These are phyloP conservation scores for Diaporthe australafricana DNA, from an alignment of 2,329 filamentous ascomycete species.

Conservation along the genomic window DNA sequence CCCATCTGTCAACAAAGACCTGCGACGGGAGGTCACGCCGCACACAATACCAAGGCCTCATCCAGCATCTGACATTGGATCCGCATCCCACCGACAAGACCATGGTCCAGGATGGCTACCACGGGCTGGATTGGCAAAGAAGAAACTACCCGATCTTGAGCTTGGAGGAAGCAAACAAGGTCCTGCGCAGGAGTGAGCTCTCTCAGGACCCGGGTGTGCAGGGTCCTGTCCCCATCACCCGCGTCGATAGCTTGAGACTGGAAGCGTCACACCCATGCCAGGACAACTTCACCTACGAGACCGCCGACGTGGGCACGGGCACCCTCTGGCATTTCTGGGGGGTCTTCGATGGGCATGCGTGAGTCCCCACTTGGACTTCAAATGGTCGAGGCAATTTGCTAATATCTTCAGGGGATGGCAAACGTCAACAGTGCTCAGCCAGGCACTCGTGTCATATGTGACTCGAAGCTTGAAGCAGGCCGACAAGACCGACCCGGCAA, in stretches of 20 bases:
- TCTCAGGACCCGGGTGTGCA: not conserved
- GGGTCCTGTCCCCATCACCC: not conserved
- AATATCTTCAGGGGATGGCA: constrained; percentile 50
- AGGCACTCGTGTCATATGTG: constrained; percentile 55
- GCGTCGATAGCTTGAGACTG: not conserved
- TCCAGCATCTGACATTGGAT: not conserved
- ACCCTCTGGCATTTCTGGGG: constrained; percentile 51
- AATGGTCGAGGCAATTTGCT: not conserved
- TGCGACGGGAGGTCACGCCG: no score
- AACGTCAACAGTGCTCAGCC: constrained; percentile 54
- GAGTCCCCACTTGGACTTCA: constrained; percentile 39
- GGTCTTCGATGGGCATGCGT: constrained; percentile 64
- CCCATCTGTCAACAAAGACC: not conserved
- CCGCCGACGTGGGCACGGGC: not conserved
- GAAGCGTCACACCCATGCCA: constrained; percentile 43
- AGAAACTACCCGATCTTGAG: constrained; percentile 16
- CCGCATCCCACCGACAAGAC: not conserved
- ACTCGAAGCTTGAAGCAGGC: constrained; percentile 47
- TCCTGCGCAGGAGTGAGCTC: not conserved
- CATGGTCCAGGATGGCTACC: constrained; percentile 19
- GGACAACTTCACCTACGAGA: constrained; percentile 48
- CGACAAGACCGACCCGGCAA: constrained; percentile 51
- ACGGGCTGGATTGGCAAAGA: constrained; percentile 11
- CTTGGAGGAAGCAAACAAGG: constrained; percentile 9
- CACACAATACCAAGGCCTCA: not conserved